Evolutionary conservation across 164 flowering plant genomes (phyloP).

Genomic region (Liriodendron chinense): DNA sequence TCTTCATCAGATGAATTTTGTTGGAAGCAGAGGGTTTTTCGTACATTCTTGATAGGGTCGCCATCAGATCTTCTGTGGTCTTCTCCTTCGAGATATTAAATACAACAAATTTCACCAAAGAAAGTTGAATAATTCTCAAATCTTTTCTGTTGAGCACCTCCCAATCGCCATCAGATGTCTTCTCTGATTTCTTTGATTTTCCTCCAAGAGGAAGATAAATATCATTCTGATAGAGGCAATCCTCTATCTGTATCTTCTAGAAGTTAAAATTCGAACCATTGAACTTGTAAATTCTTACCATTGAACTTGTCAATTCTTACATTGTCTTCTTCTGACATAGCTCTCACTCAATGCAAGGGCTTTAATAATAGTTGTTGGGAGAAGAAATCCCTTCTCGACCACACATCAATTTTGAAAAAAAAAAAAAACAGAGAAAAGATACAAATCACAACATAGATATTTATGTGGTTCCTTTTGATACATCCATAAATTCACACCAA

Average conservation of each 20-base stretch:
- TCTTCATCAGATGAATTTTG: not conserved
- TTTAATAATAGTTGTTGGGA: no score
- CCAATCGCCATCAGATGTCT: not conserved
- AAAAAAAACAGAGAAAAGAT: no score
- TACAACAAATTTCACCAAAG: not conserved
- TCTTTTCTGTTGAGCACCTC: not conserved
- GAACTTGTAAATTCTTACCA: no score
- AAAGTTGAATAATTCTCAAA: not conserved
- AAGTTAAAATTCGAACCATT: not conserved
- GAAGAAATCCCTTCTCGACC: no score
- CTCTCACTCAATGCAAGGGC: not conserved
- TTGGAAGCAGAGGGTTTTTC: constrained; percentile 1
- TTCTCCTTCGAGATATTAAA: not conserved
- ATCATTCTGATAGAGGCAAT: not conserved
- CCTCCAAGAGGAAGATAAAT: not conserved
- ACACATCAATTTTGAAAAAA: no score
- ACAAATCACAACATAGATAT: no score
- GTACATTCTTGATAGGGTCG: not conserved
- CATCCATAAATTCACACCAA: no score
- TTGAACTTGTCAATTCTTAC: no score
- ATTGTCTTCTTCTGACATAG: not conserved
- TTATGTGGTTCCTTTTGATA: no score
- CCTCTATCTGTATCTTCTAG: not conserved
- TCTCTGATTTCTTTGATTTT: not conserved
- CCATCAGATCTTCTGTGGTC: not conserved